Evolutionary conservation across 164 flowering plant species (phyloP), one percentile per base, ranked within the genome.

Genomic region (Tinospora cordifolia): DNA sequence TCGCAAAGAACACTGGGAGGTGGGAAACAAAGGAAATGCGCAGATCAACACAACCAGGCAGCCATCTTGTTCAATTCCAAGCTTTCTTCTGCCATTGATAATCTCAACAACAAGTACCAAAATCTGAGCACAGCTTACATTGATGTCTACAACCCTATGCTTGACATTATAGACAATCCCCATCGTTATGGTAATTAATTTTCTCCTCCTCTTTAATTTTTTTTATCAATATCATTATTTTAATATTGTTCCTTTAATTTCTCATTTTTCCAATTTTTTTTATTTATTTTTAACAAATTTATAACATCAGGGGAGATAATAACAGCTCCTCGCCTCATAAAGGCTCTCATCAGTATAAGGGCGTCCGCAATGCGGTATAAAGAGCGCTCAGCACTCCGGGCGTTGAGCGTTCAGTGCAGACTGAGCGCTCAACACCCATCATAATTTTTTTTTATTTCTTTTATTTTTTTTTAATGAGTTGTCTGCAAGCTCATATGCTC

Each of bases 1-100:
- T 66, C 81, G 57, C 80, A 78, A 34, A 80, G 85, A 75, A 84
- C 87, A 0, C 49, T 84, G 26, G 73, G 39, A 6, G 87, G 87
- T 67, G 87, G 87, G 17, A 15, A 36, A 17, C 17, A 38, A 9
- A 75, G 83, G 72, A 46, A n/a, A 3, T 82, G 87, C 47, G 75
- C 66, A 6, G 77, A 77, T 49, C 11, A 26, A 0, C 34, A 54
- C 57, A 79, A 80, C 51, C n/a, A 67, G 62, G 85, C 82, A n/a
- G 77, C 81, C n/a, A 60, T 34, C 12, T 21, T 69, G 10, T 79
- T 75, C 71, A 84, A 84, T 70, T 30, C 76, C 46, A 82, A 79
- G 74, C 68, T 80, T 22, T 34, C 73, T 10, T 3, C 63, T 3
- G 21, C 39, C 22, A 17, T 81, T 0, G 34, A 69, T 8, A 8